These are phyloP conservation scores for Cadophora luteo-olivacea DNA, from an alignment of 2,329 filamentous ascomycete genomes.

Conservation along the genomic window DNA sequence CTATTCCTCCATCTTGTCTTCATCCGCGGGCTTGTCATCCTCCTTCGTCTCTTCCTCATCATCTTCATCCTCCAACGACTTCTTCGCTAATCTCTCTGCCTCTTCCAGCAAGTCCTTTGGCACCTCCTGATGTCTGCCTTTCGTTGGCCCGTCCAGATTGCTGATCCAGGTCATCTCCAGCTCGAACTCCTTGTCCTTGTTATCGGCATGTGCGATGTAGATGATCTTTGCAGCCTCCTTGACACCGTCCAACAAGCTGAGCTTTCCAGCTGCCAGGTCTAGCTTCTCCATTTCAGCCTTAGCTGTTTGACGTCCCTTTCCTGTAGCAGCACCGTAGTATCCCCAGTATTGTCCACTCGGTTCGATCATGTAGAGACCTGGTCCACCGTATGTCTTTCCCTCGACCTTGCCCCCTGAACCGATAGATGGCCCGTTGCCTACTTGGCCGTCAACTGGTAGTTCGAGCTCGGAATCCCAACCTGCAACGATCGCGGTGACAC, in stretches of 20 bases:
- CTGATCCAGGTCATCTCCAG: constrained; percentile 99
- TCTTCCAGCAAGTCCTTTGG: constrained; percentile 90
- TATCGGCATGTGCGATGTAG: constrained; percentile 96
- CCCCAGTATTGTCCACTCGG: constrained; percentile 98
- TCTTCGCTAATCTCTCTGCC: constrained; percentile 91
- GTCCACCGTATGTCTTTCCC: constrained; percentile 82
- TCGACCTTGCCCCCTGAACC: constrained; percentile 85
- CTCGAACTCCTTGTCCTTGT: constrained; percentile 99
- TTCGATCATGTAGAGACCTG: constrained; percentile 98
- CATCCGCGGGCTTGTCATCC: constrained; percentile 63
- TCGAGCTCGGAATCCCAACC: constrained; percentile 93
- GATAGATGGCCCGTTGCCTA: constrained; percentile 77
- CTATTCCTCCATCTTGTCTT: constrained; percentile 91
- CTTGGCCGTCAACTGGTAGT: constrained; percentile 85
- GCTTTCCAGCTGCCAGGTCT: constrained; percentile 77
- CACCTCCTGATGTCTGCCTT: constrained; percentile 91
- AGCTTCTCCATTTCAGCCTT: constrained; percentile 99
- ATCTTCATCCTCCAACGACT: constrained; percentile 85
- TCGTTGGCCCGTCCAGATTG: constrained; percentile 81
- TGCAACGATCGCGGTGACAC: constrained; percentile 91
- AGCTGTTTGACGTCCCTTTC: constrained; percentile 94
- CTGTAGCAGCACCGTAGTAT: constrained; percentile 97
- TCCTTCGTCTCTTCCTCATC: constrained; percentile 75
- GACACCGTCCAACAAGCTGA: constrained; percentile 85
- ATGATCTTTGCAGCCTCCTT: constrained; percentile 98